These are phyloP conservation scores for Thecamonas trahens DNA, from an alignment of 78 protist genomes.

Conservation along the genomic window DNA sequence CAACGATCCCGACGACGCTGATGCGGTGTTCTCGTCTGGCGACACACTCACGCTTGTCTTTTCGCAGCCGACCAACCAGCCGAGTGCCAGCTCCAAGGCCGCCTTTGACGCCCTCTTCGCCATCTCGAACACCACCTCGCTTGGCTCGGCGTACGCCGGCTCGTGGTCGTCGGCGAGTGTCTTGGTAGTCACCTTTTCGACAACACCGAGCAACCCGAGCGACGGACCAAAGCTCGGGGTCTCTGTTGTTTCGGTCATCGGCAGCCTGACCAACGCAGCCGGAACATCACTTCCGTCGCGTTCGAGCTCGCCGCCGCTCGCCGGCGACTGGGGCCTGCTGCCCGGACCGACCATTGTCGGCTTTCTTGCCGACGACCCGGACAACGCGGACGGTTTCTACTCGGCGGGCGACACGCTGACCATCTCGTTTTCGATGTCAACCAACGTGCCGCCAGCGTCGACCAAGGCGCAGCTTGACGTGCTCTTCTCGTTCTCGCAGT, in stretches of 20 bases:
- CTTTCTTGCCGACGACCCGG: constrained; percentile 4
- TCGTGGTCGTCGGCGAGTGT: no score
- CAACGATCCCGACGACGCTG: constrained; percentile 3
- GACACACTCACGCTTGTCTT: constrained; percentile 7
- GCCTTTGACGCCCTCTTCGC: not conserved
- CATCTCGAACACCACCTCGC: no score
- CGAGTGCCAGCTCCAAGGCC: not conserved
- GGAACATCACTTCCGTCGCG: not conserved
- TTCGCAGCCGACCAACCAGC: not conserved
- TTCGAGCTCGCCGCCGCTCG: not conserved
- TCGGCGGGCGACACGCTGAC: not conserved
- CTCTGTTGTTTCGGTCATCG: no score
- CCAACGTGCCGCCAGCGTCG: not conserved
- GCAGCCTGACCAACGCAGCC: not conserved
- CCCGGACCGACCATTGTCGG: not conserved
- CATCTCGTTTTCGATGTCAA: not conserved
- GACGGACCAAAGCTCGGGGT: no score
- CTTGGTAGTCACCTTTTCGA: no score
- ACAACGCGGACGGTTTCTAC: not conserved
- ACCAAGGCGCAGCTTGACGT: not conserved
- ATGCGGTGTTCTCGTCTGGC: not conserved
- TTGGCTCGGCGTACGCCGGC: no score
- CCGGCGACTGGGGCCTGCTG: constrained; percentile 10
- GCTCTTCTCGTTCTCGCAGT: not conserved
- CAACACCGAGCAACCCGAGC: no score